Conservation (phyloP, 768 basidiomycete species). For the Boletus pseudopeckii region DNA sequence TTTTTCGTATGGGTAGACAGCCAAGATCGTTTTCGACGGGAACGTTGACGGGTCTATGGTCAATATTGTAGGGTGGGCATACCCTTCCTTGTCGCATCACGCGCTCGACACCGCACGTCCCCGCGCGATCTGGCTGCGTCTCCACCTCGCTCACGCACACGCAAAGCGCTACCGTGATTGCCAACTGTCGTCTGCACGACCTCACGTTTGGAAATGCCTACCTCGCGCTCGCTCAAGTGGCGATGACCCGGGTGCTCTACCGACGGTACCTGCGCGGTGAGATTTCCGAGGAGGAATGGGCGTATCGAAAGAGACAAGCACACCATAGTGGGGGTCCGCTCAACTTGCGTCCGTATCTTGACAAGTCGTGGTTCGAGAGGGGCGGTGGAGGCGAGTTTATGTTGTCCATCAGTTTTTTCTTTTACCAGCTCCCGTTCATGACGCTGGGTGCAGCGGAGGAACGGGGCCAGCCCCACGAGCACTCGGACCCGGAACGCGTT, state of each 20-base stretch:
- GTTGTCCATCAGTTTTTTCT: constrained; percentile 42
- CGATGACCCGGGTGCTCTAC: constrained; percentile 48
- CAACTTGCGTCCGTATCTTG: constrained; percentile 49
- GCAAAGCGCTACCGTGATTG: constrained; percentile 31
- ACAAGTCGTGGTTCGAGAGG: constrained; percentile 41
- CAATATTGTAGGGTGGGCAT: constrained; percentile 48
- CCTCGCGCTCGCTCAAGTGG: constrained; percentile 50
- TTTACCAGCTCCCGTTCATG: constrained; percentile 45
- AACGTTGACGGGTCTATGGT: not conserved
- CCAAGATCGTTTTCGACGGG: not conserved
- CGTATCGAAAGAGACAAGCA: constrained; percentile 46
- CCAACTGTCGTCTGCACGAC: constrained; percentile 38
- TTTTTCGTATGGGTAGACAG: not conserved
- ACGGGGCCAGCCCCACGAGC: not conserved
- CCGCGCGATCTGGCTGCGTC: constrained; percentile 34
- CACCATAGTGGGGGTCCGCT: constrained; percentile 44
- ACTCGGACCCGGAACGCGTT: not conserved
- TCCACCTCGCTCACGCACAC: constrained; percentile 26
- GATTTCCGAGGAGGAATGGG: constrained; percentile 52
- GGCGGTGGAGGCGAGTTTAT: constrained; percentile 47
- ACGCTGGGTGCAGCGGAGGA: constrained; percentile 30
- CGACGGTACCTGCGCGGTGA: constrained; percentile 45
- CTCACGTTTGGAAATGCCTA: constrained; percentile 52
- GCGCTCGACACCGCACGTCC: constrained; percentile 31
- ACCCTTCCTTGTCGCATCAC: constrained; percentile 46